Evolutionary conservation across 345 rosid species (phyloP), one percentile per base, ranked within the genome.

Genomic region (Brassica napus): DNA sequence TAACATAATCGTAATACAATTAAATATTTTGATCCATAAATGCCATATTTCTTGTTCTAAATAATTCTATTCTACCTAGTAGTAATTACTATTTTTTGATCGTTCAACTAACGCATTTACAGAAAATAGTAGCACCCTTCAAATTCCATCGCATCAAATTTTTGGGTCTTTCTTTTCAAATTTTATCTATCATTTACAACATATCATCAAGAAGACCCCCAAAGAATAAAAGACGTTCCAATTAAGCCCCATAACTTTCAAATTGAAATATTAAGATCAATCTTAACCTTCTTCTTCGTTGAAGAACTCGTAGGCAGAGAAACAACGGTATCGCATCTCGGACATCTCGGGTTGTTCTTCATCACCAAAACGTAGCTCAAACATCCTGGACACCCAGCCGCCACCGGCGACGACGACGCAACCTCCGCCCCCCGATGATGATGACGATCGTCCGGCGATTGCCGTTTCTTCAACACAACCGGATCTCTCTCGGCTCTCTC

Each of bases 371-470:
- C 98, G 30, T 96, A 96, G 2, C 90, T 90, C 72, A 93, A 82
- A 82, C 99, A 96, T 0, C 91, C 87, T 0, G 98, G 93, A 69
- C 99, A 96, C 0, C 97, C 97, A 0, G 89, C 91, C 1, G 93
- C 97, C 3, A 90, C 82, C 0, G 92, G 89, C 0, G 89, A 83
- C 0, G 92, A 88, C 0, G 89, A 83, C 0, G 71, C 63, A 68
- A 44, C 47, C 28, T 18, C 68, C 44, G 21, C 6, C n/a, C 47
- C 6, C 4, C 3, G 4, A 26, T 75, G 58, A 8, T 5, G 1
- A 37, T 70, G 58, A 54, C 18, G 39, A 64, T 66, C 77, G 8
- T 80, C 49, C 83, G 85, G 59, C 80, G 87, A 5, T 69, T 84
- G 78, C 0, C 91, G 84, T 65, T 86, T 86, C 79, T 82, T 88